Evolutionary conservation across 768 basidiomycete genomes (phyloP).

Genomic region (Russula brevipes): DNA sequence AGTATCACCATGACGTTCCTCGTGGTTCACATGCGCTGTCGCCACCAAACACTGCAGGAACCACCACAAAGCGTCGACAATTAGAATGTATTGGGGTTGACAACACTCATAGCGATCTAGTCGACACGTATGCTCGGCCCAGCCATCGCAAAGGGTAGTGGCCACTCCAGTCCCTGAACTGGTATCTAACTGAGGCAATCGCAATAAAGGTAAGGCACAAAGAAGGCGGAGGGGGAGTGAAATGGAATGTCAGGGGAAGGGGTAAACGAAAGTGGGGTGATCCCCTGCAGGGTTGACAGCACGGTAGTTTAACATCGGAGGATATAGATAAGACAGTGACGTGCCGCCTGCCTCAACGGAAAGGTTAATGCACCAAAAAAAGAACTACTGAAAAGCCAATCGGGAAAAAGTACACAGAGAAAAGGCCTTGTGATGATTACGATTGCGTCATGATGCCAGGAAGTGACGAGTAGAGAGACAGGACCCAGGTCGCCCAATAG

Average conservation of each 20-base stretch:
- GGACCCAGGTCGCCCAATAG: neutral
- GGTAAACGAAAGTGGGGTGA: conserved; percentile 4
- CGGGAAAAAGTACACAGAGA: conserved; percentile 5
- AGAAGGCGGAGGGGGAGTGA: neutral
- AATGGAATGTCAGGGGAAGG: neutral
- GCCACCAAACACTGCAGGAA: neutral
- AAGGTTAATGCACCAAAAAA: conserved; percentile 1
- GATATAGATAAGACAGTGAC: conserved; percentile 18
- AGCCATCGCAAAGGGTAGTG: conserved; percentile 2
- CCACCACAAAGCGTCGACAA: conserved; percentile 6
- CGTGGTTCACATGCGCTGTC: neutral
- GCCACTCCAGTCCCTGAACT: conserved; percentile 1
- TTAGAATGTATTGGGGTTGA: conserved; percentile 14
- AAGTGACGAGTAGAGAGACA: conserved; percentile 3
- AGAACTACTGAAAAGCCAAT: neutral
- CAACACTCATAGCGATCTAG: conserved; percentile 8
- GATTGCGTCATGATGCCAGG: conserved; percentile 13
- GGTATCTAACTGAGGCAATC: conserved; percentile 18
- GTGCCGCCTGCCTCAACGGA: conserved; percentile 7
- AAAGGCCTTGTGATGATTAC: conserved; percentile 11
- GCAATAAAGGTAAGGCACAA: conserved; percentile 16
- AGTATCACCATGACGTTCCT: neutral
- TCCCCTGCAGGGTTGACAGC: conserved; percentile 2
- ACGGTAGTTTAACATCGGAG: conserved; percentile 17
- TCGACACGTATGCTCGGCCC: conserved; percentile 6